Percentiles rank a stretch among this genome's conserved stretches.
phyloP scores from a whole-genome alignment of 139 green algal genomes.

The Coccomyxa sp. region DNA sequence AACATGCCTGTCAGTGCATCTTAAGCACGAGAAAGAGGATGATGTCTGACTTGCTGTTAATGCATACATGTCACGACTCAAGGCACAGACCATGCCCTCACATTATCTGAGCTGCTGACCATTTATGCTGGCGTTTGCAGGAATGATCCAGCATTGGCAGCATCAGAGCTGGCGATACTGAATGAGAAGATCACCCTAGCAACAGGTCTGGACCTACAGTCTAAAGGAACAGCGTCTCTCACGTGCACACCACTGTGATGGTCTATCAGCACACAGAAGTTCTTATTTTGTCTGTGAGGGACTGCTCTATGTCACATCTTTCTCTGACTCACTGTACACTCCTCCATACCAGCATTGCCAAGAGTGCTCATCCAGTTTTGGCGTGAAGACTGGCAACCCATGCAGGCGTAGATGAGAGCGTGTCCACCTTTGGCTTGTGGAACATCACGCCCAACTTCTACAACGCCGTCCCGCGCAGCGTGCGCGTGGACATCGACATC shows the following conservation, averaged over 20 bases:
- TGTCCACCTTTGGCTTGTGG: conserved; percentile 68
- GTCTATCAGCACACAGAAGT: no score
- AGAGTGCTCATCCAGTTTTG: background rate
- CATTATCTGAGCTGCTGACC: no score
- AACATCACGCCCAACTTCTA: conserved; percentile 62
- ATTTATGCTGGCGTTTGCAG: conserved; percentile 32
- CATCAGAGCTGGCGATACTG: conserved; percentile 70
- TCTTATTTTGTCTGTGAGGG: no score
- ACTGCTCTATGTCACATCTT: background rate
- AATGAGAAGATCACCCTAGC: conserved; percentile 52
- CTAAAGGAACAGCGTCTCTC: no score
- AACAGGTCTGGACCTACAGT: conserved; percentile 24
- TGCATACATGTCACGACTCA: no score
- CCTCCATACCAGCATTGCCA: background rate
- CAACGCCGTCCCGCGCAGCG: conserved; percentile 73
- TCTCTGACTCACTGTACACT: background rate
- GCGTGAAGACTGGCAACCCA: background rate
- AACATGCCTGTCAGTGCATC: background rate
- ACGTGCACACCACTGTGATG: no score
- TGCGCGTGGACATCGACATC: conserved; percentile 48
- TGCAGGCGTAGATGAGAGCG: conserved; percentile 50
- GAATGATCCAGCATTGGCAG: conserved; percentile 76
- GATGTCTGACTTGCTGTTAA: no score
- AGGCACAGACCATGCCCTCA: no score
- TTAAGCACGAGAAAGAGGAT: background rate